Percentiles rank a stretch among this genome's conserved stretches.
These are phyloP conservation scores for Pachysolen tannophilus DNA, from an alignment of 805 yeast species.

Conservation along the genomic window DNA sequence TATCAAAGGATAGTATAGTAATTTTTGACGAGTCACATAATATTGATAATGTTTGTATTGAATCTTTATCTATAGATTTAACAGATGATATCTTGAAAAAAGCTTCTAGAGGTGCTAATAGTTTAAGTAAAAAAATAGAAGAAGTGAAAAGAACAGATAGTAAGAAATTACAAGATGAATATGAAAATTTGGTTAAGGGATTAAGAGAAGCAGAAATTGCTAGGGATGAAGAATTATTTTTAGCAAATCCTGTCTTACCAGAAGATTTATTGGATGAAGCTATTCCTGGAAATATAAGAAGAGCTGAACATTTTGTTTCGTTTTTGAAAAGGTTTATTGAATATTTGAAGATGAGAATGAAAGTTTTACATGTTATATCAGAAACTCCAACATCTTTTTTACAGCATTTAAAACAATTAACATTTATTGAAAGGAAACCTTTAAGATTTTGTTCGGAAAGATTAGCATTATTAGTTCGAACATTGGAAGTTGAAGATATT, in stretches of 20 bases:
- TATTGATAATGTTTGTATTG: slow-evolving; percentile 97
- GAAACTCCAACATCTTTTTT: slow-evolving; percentile 93
- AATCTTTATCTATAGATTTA: slow-evolving; percentile 82
- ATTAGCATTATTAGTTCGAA: slow-evolving; percentile 77
- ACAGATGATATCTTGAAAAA: slow-evolving; percentile 83
- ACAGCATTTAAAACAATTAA: slow-evolving; percentile 86
- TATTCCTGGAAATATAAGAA: slow-evolving; percentile 92
- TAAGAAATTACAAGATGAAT: slow-evolving; percentile 79
- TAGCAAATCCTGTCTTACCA: slow-evolving; percentile 84
- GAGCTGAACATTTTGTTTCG: slow-evolving; percentile 95
- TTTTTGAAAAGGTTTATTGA: slow-evolving; percentile 90
- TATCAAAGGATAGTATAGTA: slow-evolving; percentile 86
- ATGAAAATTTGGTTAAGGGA: slow-evolving; percentile 85
- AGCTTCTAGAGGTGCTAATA: slow-evolving; percentile 82
- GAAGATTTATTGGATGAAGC: slow-evolving; percentile 85
- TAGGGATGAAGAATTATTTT: slow-evolving; percentile 57
- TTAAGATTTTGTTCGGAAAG: slow-evolving; percentile 88
- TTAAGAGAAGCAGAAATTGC: slow-evolving; percentile 72
- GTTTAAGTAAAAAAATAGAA: slow-evolving; percentile 73
- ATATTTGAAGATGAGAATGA: slow-evolving; percentile 94
- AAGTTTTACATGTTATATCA: slow-evolving; percentile 93
- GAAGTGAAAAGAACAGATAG: slow-evolving; percentile 80
- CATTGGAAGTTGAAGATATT: slow-evolving; percentile 78
- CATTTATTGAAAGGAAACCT: slow-evolving; percentile 90
- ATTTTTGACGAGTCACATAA: slow-evolving; percentile 99